Evolutionary conservation across 805 yeast genomes (phyloP).

Genomic region (Priceomyces fermenticarens): DNA sequence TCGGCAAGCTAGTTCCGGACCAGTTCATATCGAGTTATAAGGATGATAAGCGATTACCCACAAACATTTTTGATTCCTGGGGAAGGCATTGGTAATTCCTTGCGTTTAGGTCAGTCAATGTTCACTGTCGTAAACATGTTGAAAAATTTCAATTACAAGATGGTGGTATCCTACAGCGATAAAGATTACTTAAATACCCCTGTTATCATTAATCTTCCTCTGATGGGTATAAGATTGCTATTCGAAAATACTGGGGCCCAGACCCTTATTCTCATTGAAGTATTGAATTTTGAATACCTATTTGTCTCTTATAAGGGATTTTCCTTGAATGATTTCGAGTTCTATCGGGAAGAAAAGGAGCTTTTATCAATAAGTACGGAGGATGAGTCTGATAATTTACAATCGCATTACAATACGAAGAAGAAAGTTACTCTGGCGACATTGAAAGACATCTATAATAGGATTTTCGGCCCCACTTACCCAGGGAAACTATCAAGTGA

Average conservation of each 20-base stretch:
- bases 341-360: not conserved
- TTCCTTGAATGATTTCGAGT: slow-evolving; percentile 24
- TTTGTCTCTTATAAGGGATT: slow-evolving; percentile 31
- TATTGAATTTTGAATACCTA: slow-evolving; percentile 17
- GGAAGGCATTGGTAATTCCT: slow-evolving; percentile 29
- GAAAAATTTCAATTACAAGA: slow-evolving; percentile 22
- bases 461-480: slow-evolving; percentile 60
- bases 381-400: not conserved
- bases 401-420: not conserved
- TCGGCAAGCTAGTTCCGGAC: too few species aligned
- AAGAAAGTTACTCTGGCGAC: slow-evolving; percentile 8
- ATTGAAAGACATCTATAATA: slow-evolving; percentile 49
- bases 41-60: slow-evolving; percentile 3
- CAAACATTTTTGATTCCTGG: slow-evolving; percentile 27
- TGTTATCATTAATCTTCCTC: slow-evolving; percentile 25
- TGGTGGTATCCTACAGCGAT: slow-evolving; percentile 29
- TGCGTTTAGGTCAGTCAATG: slow-evolving; percentile 29
- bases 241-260: slow-evolving; percentile 25
- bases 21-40: too few species aligned
- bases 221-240: slow-evolving; percentile 23
- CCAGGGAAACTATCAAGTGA: slow-evolving; percentile 42
- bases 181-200: slow-evolving; percentile 30
- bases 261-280: slow-evolving; percentile 27
- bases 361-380: not conserved
- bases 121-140: slow-evolving; percentile 23